Conservation (phyloP, 129 eudicot genomes). For the Chrysanthemum seticuspe region DNA sequence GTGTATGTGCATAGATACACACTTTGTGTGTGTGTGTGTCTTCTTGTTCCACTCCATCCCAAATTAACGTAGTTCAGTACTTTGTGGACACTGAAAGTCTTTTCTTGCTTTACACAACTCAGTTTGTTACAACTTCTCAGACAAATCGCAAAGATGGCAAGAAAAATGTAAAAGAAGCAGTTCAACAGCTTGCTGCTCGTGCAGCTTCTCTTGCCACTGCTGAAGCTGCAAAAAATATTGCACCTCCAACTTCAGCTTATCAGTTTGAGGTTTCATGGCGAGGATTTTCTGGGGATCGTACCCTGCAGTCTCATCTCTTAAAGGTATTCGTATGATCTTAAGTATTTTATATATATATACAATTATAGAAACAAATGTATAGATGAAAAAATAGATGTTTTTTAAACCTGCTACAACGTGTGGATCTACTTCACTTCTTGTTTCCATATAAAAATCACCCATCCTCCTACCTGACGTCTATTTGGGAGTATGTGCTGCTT, state of each 20-base stretch:
- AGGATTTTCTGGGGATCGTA: slow-evolving; percentile 77
- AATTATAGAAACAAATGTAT: no score
- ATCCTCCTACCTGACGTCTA: not conserved
- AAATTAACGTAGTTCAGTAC: not conserved
- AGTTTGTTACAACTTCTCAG: slow-evolving; percentile 29
- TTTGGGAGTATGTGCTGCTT: not conserved
- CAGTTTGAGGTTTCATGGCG: slow-evolving; percentile 96
- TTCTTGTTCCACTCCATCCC: no score
- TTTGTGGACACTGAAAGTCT: not conserved
- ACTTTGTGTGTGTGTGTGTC: no score
- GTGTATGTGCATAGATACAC: no score
- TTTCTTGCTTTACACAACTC: not conserved
- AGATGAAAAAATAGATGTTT: no score
- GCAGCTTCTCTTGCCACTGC: slow-evolving; percentile 84
- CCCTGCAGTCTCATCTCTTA: slow-evolving; percentile 62
- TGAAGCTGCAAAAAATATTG: slow-evolving; percentile 82
- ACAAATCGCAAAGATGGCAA: slow-evolving; percentile 43
- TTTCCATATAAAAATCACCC: not conserved
- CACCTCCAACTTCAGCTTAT: slow-evolving; percentile 78
- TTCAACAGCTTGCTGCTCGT: slow-evolving; percentile 88
- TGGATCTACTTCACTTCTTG: no score
- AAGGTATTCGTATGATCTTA: slow-evolving; percentile 44
- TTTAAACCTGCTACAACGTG: no score
- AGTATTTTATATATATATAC: not conserved
- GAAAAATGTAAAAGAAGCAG: slow-evolving; percentile 58